These are phyloP conservation scores for Pleurotus platypus DNA, from an alignment of 768 basidiomycete species.

Conservation along the genomic window DNA sequence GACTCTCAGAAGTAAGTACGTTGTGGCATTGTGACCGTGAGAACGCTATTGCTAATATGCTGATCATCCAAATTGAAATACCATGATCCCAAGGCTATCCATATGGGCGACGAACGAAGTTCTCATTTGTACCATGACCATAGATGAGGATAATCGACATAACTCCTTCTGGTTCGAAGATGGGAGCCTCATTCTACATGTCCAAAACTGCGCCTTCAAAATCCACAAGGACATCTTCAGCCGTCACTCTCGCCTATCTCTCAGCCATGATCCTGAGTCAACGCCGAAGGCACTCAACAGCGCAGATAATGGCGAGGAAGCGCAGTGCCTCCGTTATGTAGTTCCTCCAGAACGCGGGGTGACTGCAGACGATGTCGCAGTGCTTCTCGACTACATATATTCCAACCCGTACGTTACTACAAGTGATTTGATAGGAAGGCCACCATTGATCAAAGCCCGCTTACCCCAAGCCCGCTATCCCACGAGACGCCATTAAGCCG, in stretches of 20 bases:
- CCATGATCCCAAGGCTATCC: not conserved
- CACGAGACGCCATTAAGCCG: constrained; percentile 38
- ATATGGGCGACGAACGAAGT: not conserved
- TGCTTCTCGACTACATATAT: constrained; percentile 61
- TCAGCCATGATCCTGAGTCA: not conserved
- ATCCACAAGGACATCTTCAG: constrained; percentile 51
- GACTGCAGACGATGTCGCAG: constrained; percentile 45
- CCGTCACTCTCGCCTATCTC: constrained; percentile 41
- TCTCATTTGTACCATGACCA: not conserved
- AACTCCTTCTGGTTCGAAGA: constrained; percentile 65
- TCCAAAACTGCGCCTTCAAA: constrained; percentile 46
- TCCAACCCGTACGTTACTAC: constrained; percentile 48
- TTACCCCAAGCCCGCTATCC: constrained; percentile 40
- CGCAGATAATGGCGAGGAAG: not conserved
- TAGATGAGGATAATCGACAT: constrained; percentile 26
- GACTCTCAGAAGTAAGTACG: too few species aligned
- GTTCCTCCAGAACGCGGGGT: constrained; percentile 37
- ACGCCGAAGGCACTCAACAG: not conserved
- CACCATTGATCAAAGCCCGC: too few species aligned
- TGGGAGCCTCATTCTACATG: constrained; percentile 51
- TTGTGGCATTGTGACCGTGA: too few species aligned
- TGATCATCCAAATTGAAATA: too few species aligned
- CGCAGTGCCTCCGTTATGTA: not conserved
- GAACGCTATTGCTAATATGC: too few species aligned
- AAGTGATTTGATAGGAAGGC: not conserved